Base-by-base conservation (phyloP, 352 stramenopile genomes). In the Globisporangium okanoganense region DNA sequence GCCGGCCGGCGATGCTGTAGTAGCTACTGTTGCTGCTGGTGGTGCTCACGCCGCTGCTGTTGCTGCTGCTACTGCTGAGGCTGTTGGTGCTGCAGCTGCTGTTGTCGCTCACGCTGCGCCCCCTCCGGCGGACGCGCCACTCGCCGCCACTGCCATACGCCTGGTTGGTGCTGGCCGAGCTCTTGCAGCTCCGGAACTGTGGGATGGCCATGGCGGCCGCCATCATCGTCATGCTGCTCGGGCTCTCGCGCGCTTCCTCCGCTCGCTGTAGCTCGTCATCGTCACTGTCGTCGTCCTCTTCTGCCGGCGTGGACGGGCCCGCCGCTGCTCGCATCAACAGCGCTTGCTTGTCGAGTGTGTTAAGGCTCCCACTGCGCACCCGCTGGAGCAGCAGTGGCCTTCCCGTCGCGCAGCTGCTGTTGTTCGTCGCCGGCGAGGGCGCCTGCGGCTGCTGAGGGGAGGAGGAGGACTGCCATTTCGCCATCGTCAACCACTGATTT, bases 61-160 rank as follows among this genome's bases (percentile, higher is more conserved):
- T 49, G 33, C 44, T 65, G 35, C 75, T 77, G 56, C 65, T 82
- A 27, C 67, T 75, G 58, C 71, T 82, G 58, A 69, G 71, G 58
- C 71, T 82, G 58, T 75, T 83, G 16, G 79, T 91, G 58, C 76
- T 89, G 20, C 70, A 67, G 44, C 69, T 76, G 63, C 82, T 91
- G 62, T 91, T 88, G 43, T 76, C 79, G 69, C 78, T 89, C 3
- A 81, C 72, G 6, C 79, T 88, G 36, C 82, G 79, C 5, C 60
- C 60, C 9, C 78, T 62, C 14, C 82, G 56, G 22, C 79, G 67
- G 38, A 86, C 61, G 47, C 69, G 64, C 53, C 69, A 64, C 69
- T 71, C 74, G 49, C 64, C 74, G 10, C 8, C 35, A 2, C 35
- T 14, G 43, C 64, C 58, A 38, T 24, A 40, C 29, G 29, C 20